Conservation (phyloP, 2,329 filamentous ascomycete species). For the Penicillium sp. region DNA sequence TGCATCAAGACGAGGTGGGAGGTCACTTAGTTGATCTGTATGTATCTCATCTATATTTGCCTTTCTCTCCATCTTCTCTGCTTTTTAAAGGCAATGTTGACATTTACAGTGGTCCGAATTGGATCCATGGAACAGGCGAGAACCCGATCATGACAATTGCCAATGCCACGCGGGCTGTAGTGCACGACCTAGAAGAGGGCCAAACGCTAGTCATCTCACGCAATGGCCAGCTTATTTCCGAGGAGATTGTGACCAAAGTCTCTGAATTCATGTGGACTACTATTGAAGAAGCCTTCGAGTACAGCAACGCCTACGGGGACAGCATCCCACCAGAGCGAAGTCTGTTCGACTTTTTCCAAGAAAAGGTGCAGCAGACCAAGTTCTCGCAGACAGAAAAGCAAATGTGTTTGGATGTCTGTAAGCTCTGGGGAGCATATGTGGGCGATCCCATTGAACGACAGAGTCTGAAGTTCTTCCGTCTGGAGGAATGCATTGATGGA, state of each 20-base stretch:
- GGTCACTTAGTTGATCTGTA: constrained; percentile 55
- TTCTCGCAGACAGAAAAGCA: constrained; percentile 42
- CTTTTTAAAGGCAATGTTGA: background rate
- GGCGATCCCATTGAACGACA: constrained; percentile 56
- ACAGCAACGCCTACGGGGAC: constrained; percentile 51
- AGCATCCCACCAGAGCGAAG: constrained; percentile 50
- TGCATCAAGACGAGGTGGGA: constrained; percentile 46
- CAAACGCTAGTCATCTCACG: constrained; percentile 46
- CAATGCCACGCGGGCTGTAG: constrained; percentile 46
- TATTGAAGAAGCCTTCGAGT: constrained; percentile 55
- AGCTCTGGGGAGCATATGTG: constrained; percentile 61
- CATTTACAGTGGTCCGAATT: constrained; percentile 54
- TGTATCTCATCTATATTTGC: constrained; percentile 18
- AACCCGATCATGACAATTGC: constrained; percentile 58
- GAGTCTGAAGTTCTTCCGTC: constrained; percentile 59
- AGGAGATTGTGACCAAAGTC: constrained; percentile 30
- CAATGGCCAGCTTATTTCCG: constrained; percentile 41
- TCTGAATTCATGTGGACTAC: constrained; percentile 52
- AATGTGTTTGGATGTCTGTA: constrained; percentile 50
- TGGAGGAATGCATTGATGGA: constrained; percentile 63
- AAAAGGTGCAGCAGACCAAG: constrained; percentile 43
- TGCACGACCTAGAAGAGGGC: constrained; percentile 53
- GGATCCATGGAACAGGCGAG: constrained; percentile 58
- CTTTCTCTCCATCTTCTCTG: background rate
- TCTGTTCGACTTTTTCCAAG: constrained; percentile 54